Base-by-base conservation (phyloP, 768 basidiomycete genomes). In the Boletus vermiculosoides region DNA sequence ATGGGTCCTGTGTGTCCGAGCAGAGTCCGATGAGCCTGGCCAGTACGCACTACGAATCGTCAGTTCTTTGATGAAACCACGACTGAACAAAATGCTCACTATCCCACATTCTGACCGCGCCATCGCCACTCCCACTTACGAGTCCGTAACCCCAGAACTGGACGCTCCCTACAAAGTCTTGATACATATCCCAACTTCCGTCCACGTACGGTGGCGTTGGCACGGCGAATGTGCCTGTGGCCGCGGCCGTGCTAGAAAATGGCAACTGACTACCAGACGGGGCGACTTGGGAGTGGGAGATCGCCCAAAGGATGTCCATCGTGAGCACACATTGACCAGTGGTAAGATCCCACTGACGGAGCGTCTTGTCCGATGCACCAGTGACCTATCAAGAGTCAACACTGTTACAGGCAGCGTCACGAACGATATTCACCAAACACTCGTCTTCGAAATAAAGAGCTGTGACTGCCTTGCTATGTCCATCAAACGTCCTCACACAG, bases 221-320 rank as follows among this genome's bases (percentile, higher is more conserved):
- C 3, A 94, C 83, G 0, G 87, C 82, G 67, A 96, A 94, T 20
- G 79, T 74, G 42, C 85, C 87, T 15, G 83, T 77, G 1, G 83
- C 78, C 0, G 84, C 81, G 0, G 81, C 74, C 1, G 81, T 71
- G 22, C 82, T 80, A 28, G 84, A 74, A 64, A 86, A 82, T 10
- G 80, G 72, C 33, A 81, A 56, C 2, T 74, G 71, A 44, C 64
- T 70, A 18, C 77, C 74, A 22, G 80, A 68, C 16, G 71, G 71
- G 12, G 78, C 66, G 25, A 76, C 69, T 39, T 87, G 80, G 3
- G 94, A 86, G 73, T 98, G 96, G 11, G 93, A 94, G 63, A 98
- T 96, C 2, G 96, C 97, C 97, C 97, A 99, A 25, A 99, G 85
- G 61, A 99, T 97, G 73, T 99, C 97, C 97, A 99, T 99, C 23